phyloP scores from a whole-genome alignment of 1,139 yeast genomes.

The Blastobotrys malaysiensis region DNA sequence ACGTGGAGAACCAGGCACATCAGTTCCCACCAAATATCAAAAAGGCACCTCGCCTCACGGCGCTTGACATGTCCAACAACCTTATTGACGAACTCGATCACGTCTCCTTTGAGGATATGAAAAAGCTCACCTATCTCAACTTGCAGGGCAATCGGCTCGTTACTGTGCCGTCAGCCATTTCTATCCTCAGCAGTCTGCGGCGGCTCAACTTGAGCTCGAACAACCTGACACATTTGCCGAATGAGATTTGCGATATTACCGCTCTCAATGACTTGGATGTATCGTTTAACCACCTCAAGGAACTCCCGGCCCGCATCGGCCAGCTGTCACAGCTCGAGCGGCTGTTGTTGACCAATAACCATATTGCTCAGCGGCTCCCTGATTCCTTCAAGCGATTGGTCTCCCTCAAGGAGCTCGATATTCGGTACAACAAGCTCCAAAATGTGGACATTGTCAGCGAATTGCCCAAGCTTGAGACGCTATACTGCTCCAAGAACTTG shows the following conservation, averaged over 20 bases:
- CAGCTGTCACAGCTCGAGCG: slow-evolving; percentile 56
- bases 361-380: slow-evolving; percentile 54
- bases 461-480: slow-evolving; percentile 63
- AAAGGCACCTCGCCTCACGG: slow-evolving; percentile 61
- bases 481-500: slow-evolving; percentile 71
- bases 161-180: slow-evolving; percentile 58
- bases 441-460: slow-evolving; percentile 59
- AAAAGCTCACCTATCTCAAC: slow-evolving; percentile 28
- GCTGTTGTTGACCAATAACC: slow-evolving; percentile 71
- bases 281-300: slow-evolving; percentile 68
- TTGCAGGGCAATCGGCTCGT: slow-evolving; percentile 70
- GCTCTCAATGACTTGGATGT: slow-evolving; percentile 66
- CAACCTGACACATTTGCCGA: slow-evolving; percentile 63
- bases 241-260: slow-evolving; percentile 56
- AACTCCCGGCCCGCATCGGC: slow-evolving; percentile 58
- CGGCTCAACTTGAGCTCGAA: slow-evolving; percentile 76
- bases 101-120: slow-evolving; percentile 28
- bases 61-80: slow-evolving; percentile 52
- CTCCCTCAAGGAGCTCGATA: slow-evolving; percentile 67
- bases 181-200: slow-evolving; percentile 50
- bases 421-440: slow-evolving; percentile 66
- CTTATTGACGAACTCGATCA: slow-evolving; percentile 30
- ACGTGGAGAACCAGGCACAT: slow-evolving; percentile 68
- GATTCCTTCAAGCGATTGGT: slow-evolving; percentile 46
- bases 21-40: slow-evolving; percentile 69